Percentiles rank a stretch among this genome's conserved stretches.
Conservation (phyloP, 1,139 yeast genomes). For the Protomyces inundatus region DNA sequence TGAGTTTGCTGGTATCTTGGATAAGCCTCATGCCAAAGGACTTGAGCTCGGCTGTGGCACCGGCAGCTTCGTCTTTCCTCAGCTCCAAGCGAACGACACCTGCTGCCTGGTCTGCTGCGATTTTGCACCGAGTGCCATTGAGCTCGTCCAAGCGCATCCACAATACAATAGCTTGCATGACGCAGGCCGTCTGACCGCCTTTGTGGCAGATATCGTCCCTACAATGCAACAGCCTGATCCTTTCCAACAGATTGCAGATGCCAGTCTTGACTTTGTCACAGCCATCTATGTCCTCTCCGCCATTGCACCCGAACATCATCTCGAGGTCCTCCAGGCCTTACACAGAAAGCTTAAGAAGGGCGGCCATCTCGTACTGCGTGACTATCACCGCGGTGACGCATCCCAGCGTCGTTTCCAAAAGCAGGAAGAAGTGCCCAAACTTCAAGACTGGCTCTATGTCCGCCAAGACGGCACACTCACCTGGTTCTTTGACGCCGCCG, state of each 20-base stretch:
- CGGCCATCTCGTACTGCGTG: conserved; percentile 26
- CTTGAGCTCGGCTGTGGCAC: conserved; percentile 28
- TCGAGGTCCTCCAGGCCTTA: not conserved
- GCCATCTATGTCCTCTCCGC: conserved; percentile 27
- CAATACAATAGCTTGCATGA: not conserved
- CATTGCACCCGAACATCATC: conserved; percentile 23
- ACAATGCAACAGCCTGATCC: not conserved
- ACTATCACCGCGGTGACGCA: conserved; percentile 26
- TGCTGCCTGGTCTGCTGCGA: conserved; percentile 22
- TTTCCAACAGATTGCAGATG: not conserved
- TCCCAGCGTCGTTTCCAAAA: conserved; percentile 18
- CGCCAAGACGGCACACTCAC: conserved; percentile 28
- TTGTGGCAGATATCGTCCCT: conserved; percentile 21
- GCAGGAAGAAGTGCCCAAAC: conserved; percentile 23
- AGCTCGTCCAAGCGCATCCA: conserved; percentile 2
- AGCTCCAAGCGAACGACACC: conserved; percentile 17
- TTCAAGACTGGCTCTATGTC: conserved; percentile 22
- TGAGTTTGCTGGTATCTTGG: conserved; percentile 21
- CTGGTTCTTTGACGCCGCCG: conserved; percentile 18
- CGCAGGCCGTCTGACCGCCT: conserved; percentile 9
- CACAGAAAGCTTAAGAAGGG: conserved; percentile 5
- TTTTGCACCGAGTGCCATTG: conserved; percentile 16
- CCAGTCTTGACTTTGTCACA: conserved; percentile 18
- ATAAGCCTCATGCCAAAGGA: not conserved
- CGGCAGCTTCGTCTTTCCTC: conserved; percentile 26